Evolutionary conservation across 371 early-diverging fungal species (phyloP).

Genomic region (Enteropsectra breve): DNA sequence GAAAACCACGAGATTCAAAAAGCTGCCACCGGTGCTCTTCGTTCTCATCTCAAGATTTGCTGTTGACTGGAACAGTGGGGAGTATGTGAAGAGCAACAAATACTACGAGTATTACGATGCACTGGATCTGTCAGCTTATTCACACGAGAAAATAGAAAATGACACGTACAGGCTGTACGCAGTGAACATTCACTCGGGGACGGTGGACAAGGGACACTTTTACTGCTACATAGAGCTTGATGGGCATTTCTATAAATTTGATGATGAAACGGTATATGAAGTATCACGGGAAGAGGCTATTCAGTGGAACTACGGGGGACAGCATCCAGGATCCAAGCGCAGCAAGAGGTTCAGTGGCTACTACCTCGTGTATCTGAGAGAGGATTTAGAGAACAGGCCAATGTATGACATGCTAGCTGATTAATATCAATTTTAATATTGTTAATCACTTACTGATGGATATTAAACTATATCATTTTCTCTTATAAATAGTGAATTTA

Average conservation of each 20-base stretch:
- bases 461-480: too few relatives aligned
- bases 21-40: conserved; percentile 86
- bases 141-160: background rate
- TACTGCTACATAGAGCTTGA: conserved; percentile 70
- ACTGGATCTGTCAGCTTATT: conserved; percentile 55
- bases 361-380: conserved; percentile 54
- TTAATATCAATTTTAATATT: background rate
- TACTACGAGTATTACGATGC: conserved; percentile 83
- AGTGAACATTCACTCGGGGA: conserved; percentile 90
- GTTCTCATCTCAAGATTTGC: conserved; percentile 91
- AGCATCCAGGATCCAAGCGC: conserved; percentile 44
- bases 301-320: conserved; percentile 69
- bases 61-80: conserved; percentile 66
- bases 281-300: conserved; percentile 73
- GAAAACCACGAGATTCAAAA: conserved; percentile 82
- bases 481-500: too few relatives aligned
- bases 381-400: conserved; percentile 9
- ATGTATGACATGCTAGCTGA: background rate
- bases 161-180: conserved; percentile 59
- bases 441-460: background rate
- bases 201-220: conserved; percentile 86
- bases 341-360: conserved; percentile 52
- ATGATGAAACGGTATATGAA: conserved; percentile 85
- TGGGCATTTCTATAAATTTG: conserved; percentile 77
- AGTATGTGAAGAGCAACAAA: conserved; percentile 71